Conservation (phyloP, 1,284 basidiomycete species). For the Fistulina hepatica region DNA sequence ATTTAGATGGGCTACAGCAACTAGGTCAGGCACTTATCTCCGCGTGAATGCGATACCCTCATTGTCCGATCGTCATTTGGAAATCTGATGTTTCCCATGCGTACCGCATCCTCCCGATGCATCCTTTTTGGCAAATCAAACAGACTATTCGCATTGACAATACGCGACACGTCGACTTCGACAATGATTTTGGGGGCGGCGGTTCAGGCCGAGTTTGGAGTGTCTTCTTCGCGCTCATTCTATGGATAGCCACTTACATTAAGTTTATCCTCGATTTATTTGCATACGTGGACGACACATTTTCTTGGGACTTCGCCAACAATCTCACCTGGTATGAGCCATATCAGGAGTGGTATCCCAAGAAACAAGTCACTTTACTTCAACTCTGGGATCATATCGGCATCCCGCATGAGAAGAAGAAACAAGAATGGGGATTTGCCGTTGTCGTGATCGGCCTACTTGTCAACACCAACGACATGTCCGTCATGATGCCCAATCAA, state of each 20-base stretch:
- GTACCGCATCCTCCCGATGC: constrained; percentile 23
- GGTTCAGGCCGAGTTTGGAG: constrained; percentile 15
- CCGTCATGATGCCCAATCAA: constrained; percentile 14
- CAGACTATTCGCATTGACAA: constrained; percentile 17
- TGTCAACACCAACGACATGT: constrained; percentile 21
- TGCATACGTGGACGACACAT: constrained; percentile 23
- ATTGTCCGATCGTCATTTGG: constrained; percentile 16
- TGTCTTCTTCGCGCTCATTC: constrained; percentile 16
- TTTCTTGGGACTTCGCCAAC: constrained; percentile 6
- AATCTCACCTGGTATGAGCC: constrained; percentile 18
- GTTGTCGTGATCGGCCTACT: constrained; percentile 25
- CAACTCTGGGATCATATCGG: constrained; percentile 24
- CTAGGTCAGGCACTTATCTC: constrained; percentile 12
- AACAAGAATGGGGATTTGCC: constrained; percentile 19
- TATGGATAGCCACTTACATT: constrained; percentile 20
- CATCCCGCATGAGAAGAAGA: constrained; percentile 23
- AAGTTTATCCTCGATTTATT: constrained; percentile 9
- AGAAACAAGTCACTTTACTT: constrained; percentile 19
- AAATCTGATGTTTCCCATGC: constrained; percentile 25
- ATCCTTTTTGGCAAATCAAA: constrained; percentile 23
- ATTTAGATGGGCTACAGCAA: constrained; percentile 16
- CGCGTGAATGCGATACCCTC: not conserved
- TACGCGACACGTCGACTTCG: constrained; percentile 9
- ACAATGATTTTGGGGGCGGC: constrained; percentile 17
- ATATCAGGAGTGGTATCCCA: constrained; percentile 19